Evolutionary conservation across 75 land plant genomes (phyloP), one percentile per base, ranked within the genome.

Genomic region (Pinus tabuliformis): DNA sequence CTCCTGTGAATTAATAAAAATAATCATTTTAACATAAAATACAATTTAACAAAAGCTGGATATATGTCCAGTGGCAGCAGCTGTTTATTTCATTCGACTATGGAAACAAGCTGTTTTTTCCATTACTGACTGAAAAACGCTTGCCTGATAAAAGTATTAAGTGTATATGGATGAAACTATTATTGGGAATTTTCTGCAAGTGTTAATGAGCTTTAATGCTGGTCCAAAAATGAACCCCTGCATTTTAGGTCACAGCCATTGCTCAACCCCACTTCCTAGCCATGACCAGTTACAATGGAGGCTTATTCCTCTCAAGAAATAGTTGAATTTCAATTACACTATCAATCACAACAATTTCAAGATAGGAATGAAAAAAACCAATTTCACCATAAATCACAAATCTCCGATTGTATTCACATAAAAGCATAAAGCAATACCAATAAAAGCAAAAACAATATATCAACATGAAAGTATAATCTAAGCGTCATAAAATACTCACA

Each of bases 401-500:
- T 49, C 54, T 49, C 11, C 8, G 54, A 9, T 11, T 49, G 54
- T 9, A 49, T 11, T 49, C 54, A 49, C 54, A 18, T 33, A 30
- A 30, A 18, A 30, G 6, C 36, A 63, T 9, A 62, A 3, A 12
- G 12, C 24, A 3, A 59, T 59, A 59, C 22, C 24, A 24, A 62
- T 26, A 24, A 16, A 33, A 62, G 16, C 5, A 6, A 64, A 3
- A 8, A 30, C 36, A 33, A 64, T 16, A 30, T 64, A 37, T 64
- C 39, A 17, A 6, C 68, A 36, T 7, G 20, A 33, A 30, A 64
- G 3, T 64, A 17, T 6, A 37, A 64, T 36, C 17, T 30, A 64
- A 17, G 68, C 68, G 33, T 33, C 1, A 57, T 56, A 14, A 57
- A 65, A 58, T 62, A 75, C 89, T 87, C 73, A 88, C 89, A 83